Percentiles rank a stretch among this genome's conserved stretches.
These are phyloP conservation scores for Arthroderma uncinatum DNA, from an alignment of 2,329 filamentous ascomycete species.

Conservation along the genomic window DNA sequence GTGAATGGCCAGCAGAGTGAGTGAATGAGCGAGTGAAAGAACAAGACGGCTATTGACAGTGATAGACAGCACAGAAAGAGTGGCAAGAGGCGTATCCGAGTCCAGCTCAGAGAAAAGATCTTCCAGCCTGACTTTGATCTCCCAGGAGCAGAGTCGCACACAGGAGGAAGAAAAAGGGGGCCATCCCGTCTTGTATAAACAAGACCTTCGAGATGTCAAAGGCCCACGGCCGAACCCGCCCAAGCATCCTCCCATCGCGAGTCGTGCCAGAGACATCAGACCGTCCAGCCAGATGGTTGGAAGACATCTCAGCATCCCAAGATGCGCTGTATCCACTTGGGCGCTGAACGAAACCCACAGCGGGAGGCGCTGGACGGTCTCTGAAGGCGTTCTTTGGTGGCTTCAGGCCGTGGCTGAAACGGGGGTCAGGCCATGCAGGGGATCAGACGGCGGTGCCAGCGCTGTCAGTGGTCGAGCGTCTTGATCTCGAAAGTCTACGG, in stretches of 20 bases:
- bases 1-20: not conserved
- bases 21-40: no score
- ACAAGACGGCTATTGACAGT: not conserved
- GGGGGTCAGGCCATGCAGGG: not conserved
- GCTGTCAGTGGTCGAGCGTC: not conserved
- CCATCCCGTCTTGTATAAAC: not conserved
- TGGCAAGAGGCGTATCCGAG: not conserved
- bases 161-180: slow-evolving; percentile 1
- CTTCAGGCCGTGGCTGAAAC: not conserved
- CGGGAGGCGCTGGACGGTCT: not conserved
- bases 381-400: not conserved
- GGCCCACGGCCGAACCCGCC: not conserved
- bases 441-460: not conserved
- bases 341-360: not conserved
- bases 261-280: not conserved
- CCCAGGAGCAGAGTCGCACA: not conserved
- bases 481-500: not conserved
- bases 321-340: slow-evolving; percentile 1
- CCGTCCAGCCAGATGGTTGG: not conserved
- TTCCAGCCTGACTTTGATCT: not conserved
- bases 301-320: not conserved
- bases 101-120: not conserved
- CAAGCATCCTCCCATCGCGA: not conserved
- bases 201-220: not conserved
- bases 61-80: not conserved